Conservation (phyloP, 2,329 filamentous ascomycete species). For the Aspergillus sp. region DNA sequence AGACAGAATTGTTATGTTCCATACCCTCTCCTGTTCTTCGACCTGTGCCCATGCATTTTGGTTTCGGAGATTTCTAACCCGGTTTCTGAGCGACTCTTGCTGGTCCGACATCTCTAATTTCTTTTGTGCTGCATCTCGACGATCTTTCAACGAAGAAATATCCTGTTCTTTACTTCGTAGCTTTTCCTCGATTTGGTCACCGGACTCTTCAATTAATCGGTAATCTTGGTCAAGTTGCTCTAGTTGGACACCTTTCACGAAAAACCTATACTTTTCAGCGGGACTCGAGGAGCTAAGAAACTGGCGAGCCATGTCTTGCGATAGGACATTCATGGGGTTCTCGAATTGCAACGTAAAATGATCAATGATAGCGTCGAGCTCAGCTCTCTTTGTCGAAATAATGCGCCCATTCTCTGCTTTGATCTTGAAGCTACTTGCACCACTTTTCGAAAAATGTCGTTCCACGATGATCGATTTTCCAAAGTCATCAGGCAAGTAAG, state of each 20-base stretch:
- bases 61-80: constrained; percentile 58
- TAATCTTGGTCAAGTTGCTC: constrained; percentile 93
- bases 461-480: constrained; percentile 88
- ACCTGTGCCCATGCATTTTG: constrained; percentile 90
- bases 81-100: constrained; percentile 63
- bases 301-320: constrained; percentile 90
- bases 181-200: constrained; percentile 70
- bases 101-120: constrained; percentile 66
- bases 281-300: constrained; percentile 85
- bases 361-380: constrained; percentile 90
- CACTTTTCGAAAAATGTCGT: constrained; percentile 75
- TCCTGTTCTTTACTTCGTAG: constrained; percentile 62
- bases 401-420: constrained; percentile 69
- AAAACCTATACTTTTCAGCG: constrained; percentile 91
- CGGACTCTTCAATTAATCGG: constrained; percentile 72
- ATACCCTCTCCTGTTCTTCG: constrained; percentile 65
- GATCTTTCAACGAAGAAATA: constrained; percentile 59
- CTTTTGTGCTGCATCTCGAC: constrained; percentile 61
- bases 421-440: constrained; percentile 80
- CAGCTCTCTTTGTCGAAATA: constrained; percentile 78
- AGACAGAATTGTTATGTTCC: constrained; percentile 3
- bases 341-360: constrained; percentile 93
- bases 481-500: constrained; percentile 79
- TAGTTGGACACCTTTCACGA: constrained; percentile 89
- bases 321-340: constrained; percentile 93